Base-by-base conservation (phyloP, 768 basidiomycete species). In the Mycena capillaripes region DNA sequence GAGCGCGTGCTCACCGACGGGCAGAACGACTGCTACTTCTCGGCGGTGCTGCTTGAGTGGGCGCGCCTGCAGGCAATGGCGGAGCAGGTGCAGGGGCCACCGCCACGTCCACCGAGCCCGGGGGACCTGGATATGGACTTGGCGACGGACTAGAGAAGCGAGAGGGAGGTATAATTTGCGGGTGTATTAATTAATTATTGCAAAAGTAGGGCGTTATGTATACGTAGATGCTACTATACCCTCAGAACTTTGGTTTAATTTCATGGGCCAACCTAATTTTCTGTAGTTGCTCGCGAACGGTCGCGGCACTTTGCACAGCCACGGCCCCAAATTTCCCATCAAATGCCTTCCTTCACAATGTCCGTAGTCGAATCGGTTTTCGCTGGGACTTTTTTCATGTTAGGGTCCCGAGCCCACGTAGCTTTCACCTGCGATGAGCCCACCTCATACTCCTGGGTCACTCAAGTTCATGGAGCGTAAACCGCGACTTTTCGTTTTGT, bases 1-100 rank as follows among this genome's bases (percentile, higher is more conserved):
- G 46, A 72, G 55, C 66, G 66, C 61, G 71, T 72, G 46, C 29
- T 72, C 36, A 69, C 53, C 36, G 71, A 72, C 48, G 56, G n/a
- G 38, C 71, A 72, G 66, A 72, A 68, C 40, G 71, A 72, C 56
- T 72, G 72, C 19, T 71, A 70, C 57, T 74, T 74, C 12, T 62
- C 65, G 9, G 48, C 36, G 48, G 57, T 64, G 57, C 44, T 70
- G 70, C 52, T 74, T 3, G 66, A 71, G 70, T 74, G 70, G 73
- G 73, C 48, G 17, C 56, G 63, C 32, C 62, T 71, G 63, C 44
- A 67, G 7, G 19, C 7, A 2, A 42, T 73, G 48, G 57, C 57
- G 29, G 61, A 58, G 21, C 57, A 44, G 44, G 21, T 16, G 23
- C 44, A 34, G 25, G 55, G 30, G 17, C 65, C 52, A 42, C 6